Conservation (phyloP, 148 eudicot genomes). For the Nepenthes mirabilis region DNA sequence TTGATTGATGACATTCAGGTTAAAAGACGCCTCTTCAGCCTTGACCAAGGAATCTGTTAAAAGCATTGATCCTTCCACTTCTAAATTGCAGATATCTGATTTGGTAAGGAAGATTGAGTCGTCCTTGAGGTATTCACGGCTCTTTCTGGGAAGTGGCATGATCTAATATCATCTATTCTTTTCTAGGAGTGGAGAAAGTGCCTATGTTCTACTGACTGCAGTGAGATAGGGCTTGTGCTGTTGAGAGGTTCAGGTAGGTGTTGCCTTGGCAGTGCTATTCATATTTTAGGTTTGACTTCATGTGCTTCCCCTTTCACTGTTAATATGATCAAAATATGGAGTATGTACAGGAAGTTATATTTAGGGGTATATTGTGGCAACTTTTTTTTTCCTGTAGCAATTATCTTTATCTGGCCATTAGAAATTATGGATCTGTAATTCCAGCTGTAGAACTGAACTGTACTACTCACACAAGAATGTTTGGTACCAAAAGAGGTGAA, state of each 20-base stretch:
- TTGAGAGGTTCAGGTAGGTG: constrained; percentile 49
- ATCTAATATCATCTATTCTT: constrained; percentile 8
- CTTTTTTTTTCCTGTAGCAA: too few relatives aligned
- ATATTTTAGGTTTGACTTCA: not conserved
- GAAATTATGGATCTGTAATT: too few relatives aligned
- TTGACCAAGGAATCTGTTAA: constrained; percentile 21
- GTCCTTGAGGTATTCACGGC: not conserved
- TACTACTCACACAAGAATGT: too few relatives aligned
- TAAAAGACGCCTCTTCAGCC: constrained; percentile 31
- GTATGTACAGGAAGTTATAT: too few relatives aligned
- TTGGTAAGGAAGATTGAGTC: constrained; percentile 40
- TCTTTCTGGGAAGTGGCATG: constrained; percentile 3
- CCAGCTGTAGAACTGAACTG: too few relatives aligned
- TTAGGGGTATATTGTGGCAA: too few relatives aligned
- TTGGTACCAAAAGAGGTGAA: too few relatives aligned
- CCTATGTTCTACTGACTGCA: constrained; percentile 71
- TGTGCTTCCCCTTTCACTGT: not conserved
- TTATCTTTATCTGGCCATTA: too few relatives aligned
- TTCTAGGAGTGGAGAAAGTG: constrained; percentile 72
- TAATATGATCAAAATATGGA: constrained; percentile 2
- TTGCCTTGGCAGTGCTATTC: not conserved
- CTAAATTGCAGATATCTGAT: constrained; percentile 52
- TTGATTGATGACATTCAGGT: constrained; percentile 19
- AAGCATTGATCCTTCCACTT: constrained; percentile 22
- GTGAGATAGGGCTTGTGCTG: constrained; percentile 82